A percentile compares a stretch with the other conserved stretches of the same genome.
phyloP scores from a whole-genome alignment of 768 basidiomycete genomes.

The Zangia roseola region DNA sequence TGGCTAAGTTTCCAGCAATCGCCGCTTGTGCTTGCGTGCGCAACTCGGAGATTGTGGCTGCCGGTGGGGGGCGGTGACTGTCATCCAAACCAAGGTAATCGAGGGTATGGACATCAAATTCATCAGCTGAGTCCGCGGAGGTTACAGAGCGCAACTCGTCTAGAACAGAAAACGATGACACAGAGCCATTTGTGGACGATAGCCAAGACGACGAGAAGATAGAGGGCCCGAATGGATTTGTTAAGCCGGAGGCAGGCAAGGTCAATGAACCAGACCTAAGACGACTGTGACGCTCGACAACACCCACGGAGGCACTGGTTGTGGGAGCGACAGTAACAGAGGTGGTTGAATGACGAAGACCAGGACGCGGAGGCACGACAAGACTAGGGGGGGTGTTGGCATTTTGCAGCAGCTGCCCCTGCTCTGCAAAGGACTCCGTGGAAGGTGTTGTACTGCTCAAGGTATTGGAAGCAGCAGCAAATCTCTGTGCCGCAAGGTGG shows the following conservation, averaged over 20 bases:
- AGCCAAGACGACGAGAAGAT: constrained; percentile 93
- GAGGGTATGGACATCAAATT: constrained; percentile 90
- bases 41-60: constrained; percentile 86
- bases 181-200: constrained; percentile 54
- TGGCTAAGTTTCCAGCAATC: constrained; percentile 78
- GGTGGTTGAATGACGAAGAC: constrained; percentile 72
- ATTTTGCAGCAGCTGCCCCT: constrained; percentile 40
- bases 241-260: constrained; percentile 70
- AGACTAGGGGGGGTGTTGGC: constrained; percentile 38
- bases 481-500: constrained; percentile 81
- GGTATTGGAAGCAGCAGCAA: constrained; percentile 64
- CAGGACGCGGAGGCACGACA: constrained; percentile 56
- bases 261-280: constrained; percentile 92
- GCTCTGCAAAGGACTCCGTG: constrained; percentile 49
- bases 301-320: constrained; percentile 32
- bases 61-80: constrained; percentile 64
- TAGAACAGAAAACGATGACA: constrained; percentile 60
- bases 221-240: constrained; percentile 83
- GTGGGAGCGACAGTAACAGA: constrained; percentile 57
- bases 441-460: constrained; percentile 48
- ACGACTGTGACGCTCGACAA: constrained; percentile 71
- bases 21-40: constrained; percentile 89
- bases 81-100: constrained; percentile 97
- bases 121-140: constrained; percentile 78
- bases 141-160: constrained; percentile 82